Evolutionary conservation across 176 grass and related monocot species (phyloP), one percentile per base, ranked within the genome.

Genomic region (Eleusine indica): DNA sequence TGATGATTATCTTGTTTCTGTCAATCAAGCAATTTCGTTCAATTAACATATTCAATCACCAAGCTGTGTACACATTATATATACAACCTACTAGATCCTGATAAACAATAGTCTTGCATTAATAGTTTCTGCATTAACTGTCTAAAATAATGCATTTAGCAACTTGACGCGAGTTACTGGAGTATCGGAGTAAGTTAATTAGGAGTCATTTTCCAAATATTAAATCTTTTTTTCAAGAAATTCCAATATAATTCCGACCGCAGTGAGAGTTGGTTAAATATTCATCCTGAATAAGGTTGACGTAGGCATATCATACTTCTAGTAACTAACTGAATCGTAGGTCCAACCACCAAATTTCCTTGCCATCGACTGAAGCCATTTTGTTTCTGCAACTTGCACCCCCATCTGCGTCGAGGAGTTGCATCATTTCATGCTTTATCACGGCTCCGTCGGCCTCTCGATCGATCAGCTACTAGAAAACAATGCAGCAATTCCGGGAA

Each of bases 301-400:
- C 64, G 43, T 81, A 35, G 15, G 71, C 82, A 63, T 13, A 85
- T 81, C 70, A 68, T 65, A 79, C 39, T 74, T 74, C 60, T 61
- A 18, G 68, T 79, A 83, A 77, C 73, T 65, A 77, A 77, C 74
- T 29, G n/a, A 29, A 75, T 74, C 53, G 76, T 74, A 69, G 87
- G 69, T 80, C 82, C 76, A 89, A 82, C 83, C 19, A 76, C 83
- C 80, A 52, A 60, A 17, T 38, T 66, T 22, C 32, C 43, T 30
- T 5, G 43, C 13, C 44, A 49, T 73, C 38, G 6, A 68, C 44
- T 44, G 75, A 22, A 21, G 39, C 39, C 37, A 9, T 70, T 79
- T 42, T n/a, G 8, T 70, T 70, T 22, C 41, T 35, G 62, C 66
- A 78, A 83, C 73, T 83, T 61, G 53, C 79, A 3, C 9, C 19